phyloP scores from a whole-genome alignment of 768 basidiomycete species.

The Leucocoprinus sp. region DNA sequence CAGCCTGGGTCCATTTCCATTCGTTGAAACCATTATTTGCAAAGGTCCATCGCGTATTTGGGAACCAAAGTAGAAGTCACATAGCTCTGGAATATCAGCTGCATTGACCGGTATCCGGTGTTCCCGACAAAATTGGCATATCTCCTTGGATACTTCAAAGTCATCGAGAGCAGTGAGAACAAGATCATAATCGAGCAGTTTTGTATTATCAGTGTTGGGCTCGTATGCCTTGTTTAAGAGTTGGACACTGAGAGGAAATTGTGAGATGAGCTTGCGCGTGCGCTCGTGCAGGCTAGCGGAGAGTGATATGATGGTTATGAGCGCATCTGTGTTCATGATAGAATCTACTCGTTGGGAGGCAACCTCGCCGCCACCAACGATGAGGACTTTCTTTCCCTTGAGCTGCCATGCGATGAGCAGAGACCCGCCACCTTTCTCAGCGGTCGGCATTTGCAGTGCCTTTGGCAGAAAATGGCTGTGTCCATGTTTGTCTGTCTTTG shows the following conservation, averaged over 20 bases:
- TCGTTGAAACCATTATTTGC: conserved; percentile 94
- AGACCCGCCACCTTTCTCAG: conserved; percentile 50
- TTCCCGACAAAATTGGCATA: conserved; percentile 60
- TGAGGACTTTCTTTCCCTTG: conserved; percentile 70
- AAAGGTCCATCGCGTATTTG: conserved; percentile 86
- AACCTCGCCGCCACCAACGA: conserved; percentile 91
- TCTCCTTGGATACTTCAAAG: conserved; percentile 58
- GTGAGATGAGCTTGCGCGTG: conserved; percentile 44
- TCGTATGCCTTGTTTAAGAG: conserved; percentile 63
- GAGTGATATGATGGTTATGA: conserved; percentile 74
- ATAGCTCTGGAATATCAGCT: conserved; percentile 90
- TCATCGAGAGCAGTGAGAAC: conserved; percentile 93
- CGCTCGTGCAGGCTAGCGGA: conserved; percentile 52
- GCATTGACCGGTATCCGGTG: conserved; percentile 84
- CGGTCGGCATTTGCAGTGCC: background rate
- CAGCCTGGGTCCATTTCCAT: conserved; percentile 86
- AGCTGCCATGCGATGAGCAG: conserved; percentile 94
- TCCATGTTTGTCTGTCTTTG: conserved; percentile 1
- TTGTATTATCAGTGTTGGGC: conserved; percentile 44
- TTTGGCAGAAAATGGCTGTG: conserved; percentile 7
- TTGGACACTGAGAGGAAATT: conserved; percentile 45
- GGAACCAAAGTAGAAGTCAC: conserved; percentile 98
- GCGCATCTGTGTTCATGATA: conserved; percentile 73
- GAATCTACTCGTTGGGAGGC: conserved; percentile 84
- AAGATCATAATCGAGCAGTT: conserved; percentile 55